A percentile compares a stretch with the other conserved stretches of the same genome.
These are phyloP conservation scores for Teunomyces aglyptinius DNA, from an alignment of 805 yeast genomes.

Conservation along the genomic window DNA sequence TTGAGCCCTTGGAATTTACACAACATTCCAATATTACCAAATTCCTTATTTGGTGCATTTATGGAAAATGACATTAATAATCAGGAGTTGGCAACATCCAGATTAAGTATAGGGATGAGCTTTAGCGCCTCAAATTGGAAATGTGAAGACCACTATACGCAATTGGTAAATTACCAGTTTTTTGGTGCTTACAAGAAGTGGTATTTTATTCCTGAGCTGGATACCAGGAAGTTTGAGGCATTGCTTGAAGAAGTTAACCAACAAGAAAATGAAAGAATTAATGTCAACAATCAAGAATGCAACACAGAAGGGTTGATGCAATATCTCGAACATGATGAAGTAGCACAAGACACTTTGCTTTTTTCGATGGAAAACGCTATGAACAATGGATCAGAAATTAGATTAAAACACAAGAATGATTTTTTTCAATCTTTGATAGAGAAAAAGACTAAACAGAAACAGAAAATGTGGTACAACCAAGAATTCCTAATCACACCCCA, in stretches of 20 bases:
- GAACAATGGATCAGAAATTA: constrained; percentile 23
- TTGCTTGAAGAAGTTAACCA: constrained; percentile 23
- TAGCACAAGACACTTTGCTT: constrained; percentile 22
- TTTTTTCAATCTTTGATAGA: constrained; percentile 18
- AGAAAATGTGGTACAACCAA: constrained; percentile 28
- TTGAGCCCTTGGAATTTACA: constrained; percentile 57
- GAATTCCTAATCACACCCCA: constrained; percentile 52
- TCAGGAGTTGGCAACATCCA: constrained; percentile 42
- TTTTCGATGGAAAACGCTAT: constrained; percentile 34
- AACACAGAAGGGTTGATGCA: constrained; percentile 16
- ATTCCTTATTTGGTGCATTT: constrained; percentile 46
- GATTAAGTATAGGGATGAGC: constrained; percentile 51
- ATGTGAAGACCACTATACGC: constrained; percentile 59
- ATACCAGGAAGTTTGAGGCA: constrained; percentile 50
- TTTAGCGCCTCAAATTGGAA: constrained; percentile 57
- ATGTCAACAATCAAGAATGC: constrained; percentile 16
- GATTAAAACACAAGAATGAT: constrained; percentile 29
- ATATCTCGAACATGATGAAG: constrained; percentile 15
- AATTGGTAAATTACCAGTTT: constrained; percentile 51
- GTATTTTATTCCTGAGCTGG: constrained; percentile 62
- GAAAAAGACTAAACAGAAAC: neutral
- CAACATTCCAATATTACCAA: constrained; percentile 49
- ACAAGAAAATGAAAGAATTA: constrained; percentile 6
- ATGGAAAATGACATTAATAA: constrained; percentile 44
- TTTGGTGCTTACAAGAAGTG: constrained; percentile 56